Base-by-base conservation (phyloP, 768 basidiomycete species). In the Lentinula sp. region DNA sequence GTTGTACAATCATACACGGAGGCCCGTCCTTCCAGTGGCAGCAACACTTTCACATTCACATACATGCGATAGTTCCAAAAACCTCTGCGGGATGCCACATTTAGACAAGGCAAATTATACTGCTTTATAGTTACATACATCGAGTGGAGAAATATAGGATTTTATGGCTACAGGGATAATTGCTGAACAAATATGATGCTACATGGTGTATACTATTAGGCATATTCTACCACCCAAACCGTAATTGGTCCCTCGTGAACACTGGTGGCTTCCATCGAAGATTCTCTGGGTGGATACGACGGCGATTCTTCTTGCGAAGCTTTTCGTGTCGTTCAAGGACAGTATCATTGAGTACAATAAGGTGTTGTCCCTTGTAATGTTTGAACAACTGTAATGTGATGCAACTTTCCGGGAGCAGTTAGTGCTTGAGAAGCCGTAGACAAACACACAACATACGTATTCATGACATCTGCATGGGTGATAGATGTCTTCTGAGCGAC, bases 211-310 rank as follows among this genome's bases (percentile, higher is more conserved):
- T 28, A 28, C 3, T 3, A 28, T 28, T 28, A 56, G 20, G 43
- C 4, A 33, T 45, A 48, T 23, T 62, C 70, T 77, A 84, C 71
- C 80, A 85, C 32, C 83, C 83, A 67, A 95, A 95, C 62, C 93
- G 85, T 62, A 95, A 77, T 74, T 95, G 92, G 67, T 93, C 93
- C 63, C 92, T 82, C 54, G 91, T 91, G 74, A 96, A 95, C 49
- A 90, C 87, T 15, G 93, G 97, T 59, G 97, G 96, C 72, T 95
- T 97, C 97, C 97, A 99, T 65, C 85, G 82, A 61, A 99, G 76
- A 68, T 79, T 79, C 62, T 90, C 86, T 36, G 96, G 78, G 65
- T 91, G 81, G 65, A 99, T 95, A 59, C 87, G 78, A 53, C 87
- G 81, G 63, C 88, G 80, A 54, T 84, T 82, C 76, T 98, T 99